These are phyloP conservation scores for Candida manassasensis DNA, from an alignment of 805 yeast species.

Conservation along the genomic window DNA sequence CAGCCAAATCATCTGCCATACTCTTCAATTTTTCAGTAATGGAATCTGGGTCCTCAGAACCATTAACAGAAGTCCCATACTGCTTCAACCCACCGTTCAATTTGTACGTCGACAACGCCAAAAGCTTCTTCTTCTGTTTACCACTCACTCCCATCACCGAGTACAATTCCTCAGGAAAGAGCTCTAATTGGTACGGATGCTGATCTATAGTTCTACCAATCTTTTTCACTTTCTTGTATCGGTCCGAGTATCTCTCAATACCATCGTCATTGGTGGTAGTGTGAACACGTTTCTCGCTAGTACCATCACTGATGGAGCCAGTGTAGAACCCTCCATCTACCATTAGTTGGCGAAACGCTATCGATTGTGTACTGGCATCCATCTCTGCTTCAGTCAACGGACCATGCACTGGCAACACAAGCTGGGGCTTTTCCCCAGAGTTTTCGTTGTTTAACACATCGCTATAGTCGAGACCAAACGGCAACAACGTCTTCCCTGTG, in stretches of 20 bases:
- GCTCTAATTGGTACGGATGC: slow-evolving; percentile 65
- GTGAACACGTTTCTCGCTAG: slow-evolving; percentile 8
- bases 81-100: slow-evolving; percentile 35
- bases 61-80: slow-evolving; percentile 17
- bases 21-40: slow-evolving; percentile 39
- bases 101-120: slow-evolving; percentile 36
- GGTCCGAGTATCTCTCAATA: slow-evolving; percentile 76
- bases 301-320: slow-evolving; percentile 41
- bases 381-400: slow-evolving; percentile 48
- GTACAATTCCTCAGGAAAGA: slow-evolving; percentile 77
- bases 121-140: slow-evolving; percentile 46
- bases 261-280: slow-evolving; percentile 46
- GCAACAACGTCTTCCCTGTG: slow-evolving; percentile 45
- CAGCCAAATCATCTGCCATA: slow-evolving; percentile 43
- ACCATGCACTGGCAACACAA: slow-evolving; percentile 62
- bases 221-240: slow-evolving; percentile 64
- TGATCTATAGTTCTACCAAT: slow-evolving; percentile 70
- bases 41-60: slow-evolving; percentile 32
- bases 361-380: slow-evolving; percentile 48
- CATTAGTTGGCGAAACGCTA: slow-evolving; percentile 49
- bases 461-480: slow-evolving; percentile 69
- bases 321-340: slow-evolving; percentile 66
- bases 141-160: slow-evolving; percentile 62
- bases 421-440: slow-evolving; percentile 38
- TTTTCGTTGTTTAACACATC: slow-evolving; percentile 44